phyloP scores from a whole-genome alignment of 306 rosid genomes.

The Prinsepia uniflora region DNA sequence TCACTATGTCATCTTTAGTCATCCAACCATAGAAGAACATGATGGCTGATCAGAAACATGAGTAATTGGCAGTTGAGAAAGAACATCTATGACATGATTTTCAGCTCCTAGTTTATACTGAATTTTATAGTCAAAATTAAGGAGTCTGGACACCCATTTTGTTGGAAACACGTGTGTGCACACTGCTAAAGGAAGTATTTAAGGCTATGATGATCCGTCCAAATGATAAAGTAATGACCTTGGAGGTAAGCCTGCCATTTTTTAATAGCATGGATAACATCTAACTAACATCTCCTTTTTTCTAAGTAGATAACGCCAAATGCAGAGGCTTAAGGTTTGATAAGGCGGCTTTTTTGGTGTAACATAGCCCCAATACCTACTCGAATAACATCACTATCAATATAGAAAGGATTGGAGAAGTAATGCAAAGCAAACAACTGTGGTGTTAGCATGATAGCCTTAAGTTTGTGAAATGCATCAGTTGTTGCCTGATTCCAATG shows the following conservation, averaged over 20 bases:
- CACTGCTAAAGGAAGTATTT: background rate
- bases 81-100: background rate
- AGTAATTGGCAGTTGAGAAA: too few species aligned
- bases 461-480: background rate
- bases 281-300: too few species aligned
- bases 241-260: background rate
- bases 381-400: background rate
- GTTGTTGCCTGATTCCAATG: background rate
- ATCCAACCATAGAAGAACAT: background rate
- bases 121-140: background rate
- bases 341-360: background rate
- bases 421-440: background rate
- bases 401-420: background rate
- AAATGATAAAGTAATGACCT: background rate
- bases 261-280: background rate
- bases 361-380: background rate
- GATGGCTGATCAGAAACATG: too few species aligned
- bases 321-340: background rate
- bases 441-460: background rate
- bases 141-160: background rate
- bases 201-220: background rate
- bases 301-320: background rate
- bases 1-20: background rate
- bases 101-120: background rate
- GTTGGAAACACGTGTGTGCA: rapidly evolving